Conservation (phyloP, 306 rosid genomes). For the Lablab purpureus region DNA sequence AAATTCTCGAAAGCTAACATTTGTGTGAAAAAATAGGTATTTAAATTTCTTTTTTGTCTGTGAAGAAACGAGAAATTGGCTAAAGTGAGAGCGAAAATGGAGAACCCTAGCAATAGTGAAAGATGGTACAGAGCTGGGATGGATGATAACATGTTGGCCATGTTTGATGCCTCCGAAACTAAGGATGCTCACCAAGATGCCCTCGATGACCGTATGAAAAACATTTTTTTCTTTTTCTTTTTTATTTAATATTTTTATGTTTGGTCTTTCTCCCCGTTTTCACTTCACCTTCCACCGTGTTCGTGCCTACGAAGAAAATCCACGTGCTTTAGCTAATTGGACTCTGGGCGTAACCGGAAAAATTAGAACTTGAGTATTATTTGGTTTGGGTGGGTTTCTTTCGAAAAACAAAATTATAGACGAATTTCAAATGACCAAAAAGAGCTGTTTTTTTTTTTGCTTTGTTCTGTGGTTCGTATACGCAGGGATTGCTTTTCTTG, state of each 20-base stretch:
- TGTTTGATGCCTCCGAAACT: conserved; percentile 68
- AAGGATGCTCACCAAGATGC: conserved; percentile 68
- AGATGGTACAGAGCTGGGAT: conserved; percentile 53
- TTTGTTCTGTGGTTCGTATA: conserved; percentile 14
- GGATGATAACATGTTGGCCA: conserved; percentile 76
- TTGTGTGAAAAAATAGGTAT: background rate
- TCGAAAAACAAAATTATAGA: background rate
- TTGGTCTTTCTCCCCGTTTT: conserved; percentile 6
- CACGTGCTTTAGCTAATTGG: background rate
- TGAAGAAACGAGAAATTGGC: background rate
- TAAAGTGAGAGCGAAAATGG: conserved; percentile 49
- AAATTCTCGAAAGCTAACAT: background rate
- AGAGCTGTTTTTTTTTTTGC: background rate
- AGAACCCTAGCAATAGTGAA: conserved; percentile 42
- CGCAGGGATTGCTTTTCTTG: conserved; percentile 76
- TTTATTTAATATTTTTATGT: background rate
- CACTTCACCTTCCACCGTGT: conserved; percentile 4
- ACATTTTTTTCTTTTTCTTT: too few relatives aligned
- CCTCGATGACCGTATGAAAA: conserved; percentile 66
- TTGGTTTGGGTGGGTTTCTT: conserved; percentile 11
- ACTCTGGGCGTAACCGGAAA: conserved; percentile 11
- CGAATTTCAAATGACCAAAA: background rate
- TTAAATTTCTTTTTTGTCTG: background rate
- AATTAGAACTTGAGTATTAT: background rate
- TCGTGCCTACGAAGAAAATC: background rate